Evolutionary conservation across 2,329 filamentous ascomycete genomes (phyloP), one percentile per base, ranked within the genome.

Genomic region (Penicillium fuscoglaucum): DNA sequence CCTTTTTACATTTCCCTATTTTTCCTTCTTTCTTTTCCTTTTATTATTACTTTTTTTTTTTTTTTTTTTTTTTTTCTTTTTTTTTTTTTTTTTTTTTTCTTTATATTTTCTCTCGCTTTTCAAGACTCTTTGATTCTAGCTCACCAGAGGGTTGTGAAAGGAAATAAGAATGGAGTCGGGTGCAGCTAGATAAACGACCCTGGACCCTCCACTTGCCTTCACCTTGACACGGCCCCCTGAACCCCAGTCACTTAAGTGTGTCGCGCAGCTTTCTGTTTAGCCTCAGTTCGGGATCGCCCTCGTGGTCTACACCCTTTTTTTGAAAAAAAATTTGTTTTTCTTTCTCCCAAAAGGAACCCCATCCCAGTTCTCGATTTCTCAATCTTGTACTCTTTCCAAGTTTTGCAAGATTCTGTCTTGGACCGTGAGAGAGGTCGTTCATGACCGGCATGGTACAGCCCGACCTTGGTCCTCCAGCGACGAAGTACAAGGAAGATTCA

Each of bases 401-500:
- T 17, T 10, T 9, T 48, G 29, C 45, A 47, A 54, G 51, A 61
- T 60, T 67, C 59, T 48, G 61, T 61, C 59, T 54, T 55, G 64
- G 66, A 55, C 68, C 58, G 60, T 61, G 58, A 58, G 59, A 55
- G 51, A 68, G 68, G 65, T 68, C 68, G 68, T 66, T 70, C 68
- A 74, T 77, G 74, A 74, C 75, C 66, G 73, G 73, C 67, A 76
- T 78, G 74, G 73, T 77, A 71, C 75, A 76, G 65, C 71, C 74
- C 69, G 75, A 76, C 67, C 70, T 76, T 60, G 72, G 67, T 57
- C 28, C 40, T 52, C 29, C 39, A 44, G 28, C 37, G 48, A 64
- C 74, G 61, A 77, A 73, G 62, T 81, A 80, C 74, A 81, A 81
- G 73, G 77, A 80, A 71, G 78, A 80, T 61, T 72, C 78, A 48